Conservation (phyloP, 495 filamentous ascomycete genomes). For the Daldinia childiae region DNA sequence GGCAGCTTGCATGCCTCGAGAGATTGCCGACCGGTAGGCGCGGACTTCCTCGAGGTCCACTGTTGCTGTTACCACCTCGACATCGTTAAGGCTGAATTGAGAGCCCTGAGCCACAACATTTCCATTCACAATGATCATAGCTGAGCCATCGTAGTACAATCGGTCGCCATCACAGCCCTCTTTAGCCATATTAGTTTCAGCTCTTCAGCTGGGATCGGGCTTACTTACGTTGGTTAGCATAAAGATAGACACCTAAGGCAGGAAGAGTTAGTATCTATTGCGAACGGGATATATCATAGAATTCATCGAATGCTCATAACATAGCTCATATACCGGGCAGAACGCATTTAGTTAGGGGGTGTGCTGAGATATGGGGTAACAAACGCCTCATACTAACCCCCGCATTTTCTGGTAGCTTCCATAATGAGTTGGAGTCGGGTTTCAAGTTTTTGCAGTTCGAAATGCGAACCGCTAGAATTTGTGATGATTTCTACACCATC, state of each 20-base stretch:
- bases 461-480: conserved; percentile 77
- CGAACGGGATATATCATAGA: too few species aligned
- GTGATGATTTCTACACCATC: conserved; percentile 80
- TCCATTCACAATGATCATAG: conserved; percentile 78
- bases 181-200: conserved; percentile 53
- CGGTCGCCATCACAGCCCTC: conserved; percentile 53
- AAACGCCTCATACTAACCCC: conserved; percentile 63
- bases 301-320: too few species aligned
- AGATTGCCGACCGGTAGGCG: conserved; percentile 58
- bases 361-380: background rate
- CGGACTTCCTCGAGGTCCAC: conserved; percentile 80
- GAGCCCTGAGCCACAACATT: conserved; percentile 72
- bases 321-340: too few species aligned
- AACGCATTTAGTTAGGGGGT: background rate
- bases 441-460: conserved; percentile 76
- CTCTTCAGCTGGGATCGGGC: conserved; percentile 18
- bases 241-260: conserved; percentile 59
- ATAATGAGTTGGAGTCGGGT: conserved; percentile 76
- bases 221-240: conserved; percentile 34
- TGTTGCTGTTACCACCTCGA: conserved; percentile 81
- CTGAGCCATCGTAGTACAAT: conserved; percentile 64
- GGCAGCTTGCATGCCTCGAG: conserved; percentile 65
- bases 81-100: conserved; percentile 77
- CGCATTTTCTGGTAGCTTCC: conserved; percentile 77
- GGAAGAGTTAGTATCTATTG: conserved; percentile 58